These are phyloP conservation scores for Leishmania lainsoni DNA, from an alignment of 208 protist genomes.

Conservation along the genomic window DNA sequence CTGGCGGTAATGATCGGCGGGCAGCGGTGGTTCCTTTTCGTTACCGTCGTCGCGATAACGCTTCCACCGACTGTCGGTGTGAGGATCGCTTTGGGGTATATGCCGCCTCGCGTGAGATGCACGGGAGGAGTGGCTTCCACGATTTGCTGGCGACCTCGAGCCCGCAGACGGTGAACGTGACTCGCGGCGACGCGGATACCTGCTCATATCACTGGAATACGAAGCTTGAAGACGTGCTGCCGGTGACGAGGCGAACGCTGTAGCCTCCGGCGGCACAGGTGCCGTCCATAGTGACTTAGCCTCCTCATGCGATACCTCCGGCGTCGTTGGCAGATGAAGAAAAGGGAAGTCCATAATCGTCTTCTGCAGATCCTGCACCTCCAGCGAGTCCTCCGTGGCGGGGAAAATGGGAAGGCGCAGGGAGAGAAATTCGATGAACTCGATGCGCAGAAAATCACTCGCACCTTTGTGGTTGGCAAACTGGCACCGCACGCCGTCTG, in stretches of 20 bases:
- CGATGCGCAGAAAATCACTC: conserved; percentile 39
- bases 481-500: conserved; percentile 29
- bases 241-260: background rate
- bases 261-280: background rate
- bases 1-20: background rate
- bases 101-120: background rate
- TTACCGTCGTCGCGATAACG: background rate
- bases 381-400: conserved; percentile 4
- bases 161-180: background rate
- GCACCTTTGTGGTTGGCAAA: conserved; percentile 38
- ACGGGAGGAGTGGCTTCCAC: background rate
- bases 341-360: conserved; percentile 14
- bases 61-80: background rate
- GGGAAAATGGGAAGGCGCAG: conserved; percentile 34
- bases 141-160: background rate
- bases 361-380: conserved; percentile 10
- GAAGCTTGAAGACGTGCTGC: background rate
- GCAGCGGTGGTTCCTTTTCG: background rate
- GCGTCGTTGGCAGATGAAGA: background rate
- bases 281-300: conserved; percentile 16
- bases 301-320: conserved; percentile 9
- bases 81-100: background rate
- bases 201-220: background rate
- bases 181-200: background rate
- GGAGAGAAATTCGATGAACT: conserved; percentile 38